These are phyloP conservation scores for Massarina eburnea DNA, from an alignment of 2,329 filamentous ascomycete species.

Conservation along the genomic window DNA sequence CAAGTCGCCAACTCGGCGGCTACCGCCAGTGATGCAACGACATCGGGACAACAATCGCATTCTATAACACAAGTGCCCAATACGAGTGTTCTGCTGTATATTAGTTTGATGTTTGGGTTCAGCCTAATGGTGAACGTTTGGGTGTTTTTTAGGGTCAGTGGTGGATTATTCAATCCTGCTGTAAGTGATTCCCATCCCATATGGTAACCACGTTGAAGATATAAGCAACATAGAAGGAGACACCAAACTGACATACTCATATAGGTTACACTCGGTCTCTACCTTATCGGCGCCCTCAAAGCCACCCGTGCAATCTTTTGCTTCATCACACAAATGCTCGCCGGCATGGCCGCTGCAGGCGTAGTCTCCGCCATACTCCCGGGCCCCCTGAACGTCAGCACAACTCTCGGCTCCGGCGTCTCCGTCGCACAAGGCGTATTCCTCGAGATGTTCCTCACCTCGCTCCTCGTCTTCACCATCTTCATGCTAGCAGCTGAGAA, in stretches of 20 bases:
- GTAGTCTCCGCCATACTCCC: constrained; percentile 41
- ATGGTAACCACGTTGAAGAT: background rate
- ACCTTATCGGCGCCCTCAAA: constrained; percentile 33
- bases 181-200: constrained; percentile 22
- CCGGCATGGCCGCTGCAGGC: constrained; percentile 40
- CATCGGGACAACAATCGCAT: constrained; percentile 23
- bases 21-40: constrained; percentile 16
- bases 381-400: constrained; percentile 36
- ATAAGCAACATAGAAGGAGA: background rate
- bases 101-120: constrained; percentile 42
- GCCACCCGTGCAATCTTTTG: constrained; percentile 30
- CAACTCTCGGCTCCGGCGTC: constrained; percentile 35
- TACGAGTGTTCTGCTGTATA: constrained; percentile 38
- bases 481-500: constrained; percentile 72
- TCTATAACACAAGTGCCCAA: constrained; percentile 36
- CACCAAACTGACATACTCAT: background rate
- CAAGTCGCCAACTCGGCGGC: constrained; percentile 41
- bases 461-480: constrained; percentile 45
- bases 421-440: constrained; percentile 39
- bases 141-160: constrained; percentile 44
- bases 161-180: constrained; percentile 45
- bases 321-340: constrained; percentile 40
- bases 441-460: constrained; percentile 45
- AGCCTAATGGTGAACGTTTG: constrained; percentile 44
- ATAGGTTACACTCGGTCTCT: constrained; percentile 42